Evolutionary conservation across 2,329 filamentous ascomycete species (phyloP), one percentile per base, ranked within the genome.

Genomic region (Colletotrichum lupini): DNA sequence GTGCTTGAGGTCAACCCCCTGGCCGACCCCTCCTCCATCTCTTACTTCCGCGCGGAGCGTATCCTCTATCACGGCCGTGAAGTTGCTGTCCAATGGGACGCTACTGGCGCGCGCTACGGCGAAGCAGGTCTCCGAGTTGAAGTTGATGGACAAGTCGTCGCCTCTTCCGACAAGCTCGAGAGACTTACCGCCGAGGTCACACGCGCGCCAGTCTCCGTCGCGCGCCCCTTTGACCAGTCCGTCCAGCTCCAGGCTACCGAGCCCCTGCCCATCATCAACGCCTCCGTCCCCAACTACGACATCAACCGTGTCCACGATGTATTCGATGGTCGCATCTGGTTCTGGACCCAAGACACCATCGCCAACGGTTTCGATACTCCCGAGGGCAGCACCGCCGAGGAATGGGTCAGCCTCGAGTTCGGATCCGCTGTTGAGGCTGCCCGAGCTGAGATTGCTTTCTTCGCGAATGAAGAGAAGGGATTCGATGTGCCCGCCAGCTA

Each of bases 41-140:
- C 77, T 1, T 83, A 85, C 71, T 86, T 85, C 73, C 83, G 81
- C 1, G 76, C 86, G 4, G 85, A 86, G 69, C 84, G 85, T 46
- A 74, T 84, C 2, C 72, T 82, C 1, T 86, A 86, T 67, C 85
- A 86, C 67, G 84, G 84, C 4, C 82, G 82, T 64, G 78, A 82
- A 16, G 73, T 86, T 24, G 82, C 83, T 0, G 73, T 86, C 6
- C 72, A 86, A 4, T 86, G 83, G 76, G 84, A 86, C 67, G 73
- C 78, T 26, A 75, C 81, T 35, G 84, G 84, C 2, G 78, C 78
- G 1, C 79, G 80, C 60, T 86, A 86, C 71, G 76, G 76, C 3
- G 75, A 76, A 26, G 80, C 79, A 4, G 85, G 83, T 1, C 74
- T 86, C 42, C 80, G 75, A 2, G 78, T 86, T 55, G 86, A 80